Percentiles rank a stretch among this genome's conserved stretches.
Conservation (phyloP, 1,284 basidiomycete species). For the Phlebopus sp. region DNA sequence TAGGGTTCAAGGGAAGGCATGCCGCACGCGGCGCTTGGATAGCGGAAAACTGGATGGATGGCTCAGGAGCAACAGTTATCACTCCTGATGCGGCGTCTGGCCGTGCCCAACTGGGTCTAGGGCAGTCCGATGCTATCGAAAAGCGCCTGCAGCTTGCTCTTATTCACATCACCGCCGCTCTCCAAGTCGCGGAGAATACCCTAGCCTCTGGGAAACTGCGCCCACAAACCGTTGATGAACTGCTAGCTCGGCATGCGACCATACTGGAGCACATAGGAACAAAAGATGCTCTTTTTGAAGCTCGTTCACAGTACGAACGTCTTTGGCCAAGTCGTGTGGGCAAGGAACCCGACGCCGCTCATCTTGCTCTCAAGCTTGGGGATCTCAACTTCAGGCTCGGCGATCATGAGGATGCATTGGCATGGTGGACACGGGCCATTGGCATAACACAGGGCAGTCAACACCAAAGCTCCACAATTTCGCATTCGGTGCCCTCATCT, state of each 20-base stretch:
- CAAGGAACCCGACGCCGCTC: constrained; percentile 47
- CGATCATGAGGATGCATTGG: constrained; percentile 49
- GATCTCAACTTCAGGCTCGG: constrained; percentile 58
- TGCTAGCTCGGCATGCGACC: constrained; percentile 61
- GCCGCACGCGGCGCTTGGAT: constrained; percentile 77
- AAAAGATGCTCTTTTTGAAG: constrained; percentile 50
- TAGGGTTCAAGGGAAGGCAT: constrained; percentile 67
- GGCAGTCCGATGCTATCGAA: constrained; percentile 47
- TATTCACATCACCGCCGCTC: constrained; percentile 51
- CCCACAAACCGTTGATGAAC: constrained; percentile 53
- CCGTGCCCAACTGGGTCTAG: constrained; percentile 34
- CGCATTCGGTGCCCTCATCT: constrained; percentile 47
- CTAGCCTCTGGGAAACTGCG: constrained; percentile 38
- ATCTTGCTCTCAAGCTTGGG: constrained; percentile 62
- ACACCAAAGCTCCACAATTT: constrained; percentile 28
- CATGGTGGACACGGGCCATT: constrained; percentile 67
- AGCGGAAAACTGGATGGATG: constrained; percentile 69
- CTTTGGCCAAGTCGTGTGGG: constrained; percentile 51
- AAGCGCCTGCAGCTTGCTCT: constrained; percentile 53
- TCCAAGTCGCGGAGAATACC: constrained; percentile 45
- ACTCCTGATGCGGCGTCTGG: constrained; percentile 37
- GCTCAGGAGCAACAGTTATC: constrained; percentile 40
- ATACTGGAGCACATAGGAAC: constrained; percentile 70
- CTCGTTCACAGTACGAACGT: constrained; percentile 62
- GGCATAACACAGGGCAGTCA: constrained; percentile 39